Evolutionary conservation across 2,329 filamentous ascomycete species (phyloP), one percentile per base, ranked within the genome.

Genomic region (Calonectria pauciramosa): DNA sequence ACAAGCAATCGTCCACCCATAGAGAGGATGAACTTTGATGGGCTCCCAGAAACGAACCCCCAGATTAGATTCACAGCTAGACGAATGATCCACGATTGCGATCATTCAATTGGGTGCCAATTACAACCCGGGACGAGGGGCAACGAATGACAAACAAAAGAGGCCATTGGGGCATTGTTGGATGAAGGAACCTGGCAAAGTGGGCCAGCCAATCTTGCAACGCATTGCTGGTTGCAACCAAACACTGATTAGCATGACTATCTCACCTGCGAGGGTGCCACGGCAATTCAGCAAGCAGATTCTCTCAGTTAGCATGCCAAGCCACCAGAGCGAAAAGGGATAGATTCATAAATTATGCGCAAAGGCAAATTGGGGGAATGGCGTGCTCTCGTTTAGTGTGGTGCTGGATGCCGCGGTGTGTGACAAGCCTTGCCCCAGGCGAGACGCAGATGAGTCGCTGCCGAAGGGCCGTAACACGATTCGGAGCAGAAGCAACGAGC

Each of bases 111-210:
- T 41, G 23, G 14, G 34, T 63, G 26, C 56, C 56, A 41, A 63
- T 63, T 18, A 36, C 41, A 63, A 41, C 9, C 16, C 14, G 28
- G 38, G 26, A 28, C 54, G 32, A 66, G 41, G 68, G 20, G 28
- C 28, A 26, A 20, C 16, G 7, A 54, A 71, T 74, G 63, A 68
- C 72, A 64, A 34, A 52, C 68, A 56, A 51, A 28, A 36, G 26
- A 52, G 44, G 41, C 52, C 9, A 71, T 71, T 71, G 52, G 52
- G 68, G 23, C 20, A 34, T 38, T 38, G 30, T 52, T 2, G 23
- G 26, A 36, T 44, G 32, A 59, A 23, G 23, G 38, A 26, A 41
- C 44, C 54, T 23, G 10, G 11, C 54, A 59, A 36, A 36, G 56
- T 63, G 56, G 56, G 20, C 56, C 56, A 41, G 36, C 56, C 56